A percentile compares a stretch with the other conserved stretches of the same genome.
phyloP scores from a whole-genome alignment of 75 land plant species.

The Isoetes taiwanensis region DNA sequence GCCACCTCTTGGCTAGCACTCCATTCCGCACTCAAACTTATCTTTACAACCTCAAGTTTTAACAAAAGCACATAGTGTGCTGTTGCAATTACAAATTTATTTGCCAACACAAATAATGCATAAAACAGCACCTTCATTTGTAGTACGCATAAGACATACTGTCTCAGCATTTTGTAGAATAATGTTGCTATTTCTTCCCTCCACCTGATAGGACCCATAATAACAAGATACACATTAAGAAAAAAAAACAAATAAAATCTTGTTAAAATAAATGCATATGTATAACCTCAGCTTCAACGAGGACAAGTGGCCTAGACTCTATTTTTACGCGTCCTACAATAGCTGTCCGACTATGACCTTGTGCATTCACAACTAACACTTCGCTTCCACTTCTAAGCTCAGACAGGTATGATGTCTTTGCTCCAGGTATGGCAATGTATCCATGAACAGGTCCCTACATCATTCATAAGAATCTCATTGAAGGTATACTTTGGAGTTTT shows the following conservation, averaged over 20 bases:
- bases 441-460: constrained; percentile 89
- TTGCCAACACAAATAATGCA: background rate
- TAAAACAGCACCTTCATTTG: constrained; percentile 5
- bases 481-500: background rate
- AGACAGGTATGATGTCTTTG: constrained; percentile 69
- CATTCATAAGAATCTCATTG: background rate
- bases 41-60: too few species aligned
- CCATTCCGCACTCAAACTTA: background rate
- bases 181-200: constrained; percentile 29
- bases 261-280: background rate
- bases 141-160: constrained; percentile 50
- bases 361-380: constrained; percentile 68
- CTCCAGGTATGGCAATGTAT: constrained; percentile 78
- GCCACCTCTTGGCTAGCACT: too few species aligned
- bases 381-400: constrained; percentile 65
- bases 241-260: background rate
- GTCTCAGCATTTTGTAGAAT: constrained; percentile 90
- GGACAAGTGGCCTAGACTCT: constrained; percentile 72
- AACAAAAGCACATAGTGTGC: background rate
- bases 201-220: background rate
- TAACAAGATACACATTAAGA: background rate
- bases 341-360: constrained; percentile 49
- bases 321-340: constrained; percentile 88
- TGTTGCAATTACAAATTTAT: background rate
- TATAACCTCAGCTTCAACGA: constrained; percentile 73